Evolutionary conservation across 148 eudicot species (phyloP), one percentile per base, ranked within the genome.

Genomic region (Vaccinium darrowii): DNA sequence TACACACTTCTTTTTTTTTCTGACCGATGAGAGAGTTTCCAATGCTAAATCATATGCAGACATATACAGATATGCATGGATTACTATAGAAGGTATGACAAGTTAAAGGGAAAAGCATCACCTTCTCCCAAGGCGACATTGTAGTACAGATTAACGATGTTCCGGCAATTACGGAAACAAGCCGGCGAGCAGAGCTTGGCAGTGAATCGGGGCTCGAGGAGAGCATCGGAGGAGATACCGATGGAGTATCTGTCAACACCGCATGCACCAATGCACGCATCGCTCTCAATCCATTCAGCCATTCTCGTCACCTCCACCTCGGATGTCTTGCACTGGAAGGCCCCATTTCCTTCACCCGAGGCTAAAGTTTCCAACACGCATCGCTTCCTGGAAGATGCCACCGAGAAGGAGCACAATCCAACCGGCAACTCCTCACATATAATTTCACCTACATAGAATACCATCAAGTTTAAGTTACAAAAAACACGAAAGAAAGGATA

Each of bases 81-180:
- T 12, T 21, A 21, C 69, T 62, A 62, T n/a, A 62, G 25, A 63
- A 8, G 69, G 69, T 21, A 63, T 63, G 33, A 65, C 33, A 23
- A 65, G 72, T 65, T 2, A 5, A 65, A 65, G 72, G 30, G 19
- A 30, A 69, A 27, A 13, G 74, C 27, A n/a, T 69, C 57, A 88
- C 90, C 92, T 90, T 90, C 92, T 23, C 27, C 92, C 10, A 84
- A 33, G 63, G 92, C 92, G 47, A 90, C 78, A 80, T 85, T 88
- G 63, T 85, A 15, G 86, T 87, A 90, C 51, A 90, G 90, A 82
- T 90, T 88, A 62, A 88, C 81, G 49, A 90, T 85, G 83, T 90
- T 90, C 50, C 88, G 90, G 83, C 92, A 90, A 62, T 84, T 82
- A 18, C 73, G 60, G 79, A 67, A 87, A n/a, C 92, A 90, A 11